A percentile compares a stretch with the other conserved stretches of the same genome.
Conservation (phyloP, 2,329 filamentous ascomycete genomes). For the Epichloe elymi region DNA sequence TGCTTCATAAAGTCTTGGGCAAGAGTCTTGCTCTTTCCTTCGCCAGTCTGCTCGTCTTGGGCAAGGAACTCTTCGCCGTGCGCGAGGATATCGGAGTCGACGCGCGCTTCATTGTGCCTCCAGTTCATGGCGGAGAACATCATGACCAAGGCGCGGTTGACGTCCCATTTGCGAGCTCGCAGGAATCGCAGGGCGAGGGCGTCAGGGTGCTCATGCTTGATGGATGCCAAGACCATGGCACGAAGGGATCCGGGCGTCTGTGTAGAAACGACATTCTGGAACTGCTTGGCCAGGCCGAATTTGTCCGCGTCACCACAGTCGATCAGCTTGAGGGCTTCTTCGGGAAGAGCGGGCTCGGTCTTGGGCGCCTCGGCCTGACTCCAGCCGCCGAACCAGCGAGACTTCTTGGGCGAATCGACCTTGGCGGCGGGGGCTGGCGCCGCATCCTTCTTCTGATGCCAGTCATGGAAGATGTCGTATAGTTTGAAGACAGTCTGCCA, state of each 20-base stretch:
- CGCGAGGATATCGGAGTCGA: constrained; percentile 19
- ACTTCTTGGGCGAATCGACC: constrained; percentile 4
- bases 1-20: constrained; percentile 20
- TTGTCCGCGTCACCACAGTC: constrained; percentile 4
- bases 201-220: constrained; percentile 22
- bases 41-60: constrained; percentile 15
- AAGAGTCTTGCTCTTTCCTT: constrained; percentile 3
- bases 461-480: constrained; percentile 7
- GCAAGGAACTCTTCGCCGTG: constrained; percentile 21
- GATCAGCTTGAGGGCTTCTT: constrained; percentile 5
- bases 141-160: constrained; percentile 25
- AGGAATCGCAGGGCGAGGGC: constrained; percentile 26
- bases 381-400: constrained; percentile 6
- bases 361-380: not conserved
- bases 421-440: not conserved
- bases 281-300: constrained; percentile 5
- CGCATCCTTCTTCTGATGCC: not conserved
- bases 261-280: constrained; percentile 3
- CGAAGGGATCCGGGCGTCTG: constrained; percentile 2
- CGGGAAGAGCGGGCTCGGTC: not conserved
- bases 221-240: constrained; percentile 9
- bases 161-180: constrained; percentile 27
- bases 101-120: constrained; percentile 18
- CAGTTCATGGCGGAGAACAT: constrained; percentile 24
- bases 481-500: constrained; percentile 13